Percentiles rank a stretch among this genome's conserved stretches.
These are phyloP conservation scores for Alternaria dauci DNA, from an alignment of 2,329 filamentous ascomycete genomes.

Conservation along the genomic window DNA sequence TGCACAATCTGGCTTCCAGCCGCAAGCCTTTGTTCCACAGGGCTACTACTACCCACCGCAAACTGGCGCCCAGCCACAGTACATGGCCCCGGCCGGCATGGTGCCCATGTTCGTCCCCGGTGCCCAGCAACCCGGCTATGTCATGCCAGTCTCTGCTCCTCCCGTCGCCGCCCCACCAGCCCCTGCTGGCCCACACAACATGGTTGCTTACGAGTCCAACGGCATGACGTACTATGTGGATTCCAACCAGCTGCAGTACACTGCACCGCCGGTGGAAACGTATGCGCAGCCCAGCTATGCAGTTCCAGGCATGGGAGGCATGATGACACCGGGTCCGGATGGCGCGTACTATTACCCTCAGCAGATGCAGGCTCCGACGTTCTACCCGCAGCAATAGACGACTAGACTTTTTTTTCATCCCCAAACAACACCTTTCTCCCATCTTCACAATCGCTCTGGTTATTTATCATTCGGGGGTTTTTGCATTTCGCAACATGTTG, in stretches of 20 bases:
- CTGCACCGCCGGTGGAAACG: conserved; percentile 56
- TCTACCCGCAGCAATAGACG: conserved; percentile 62
- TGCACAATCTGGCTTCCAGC: conserved; percentile 64
- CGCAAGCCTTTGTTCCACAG: conserved; percentile 49
- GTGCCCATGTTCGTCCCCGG: conserved; percentile 67
- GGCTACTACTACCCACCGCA: conserved; percentile 71
- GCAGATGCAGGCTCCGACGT: conserved; percentile 59
- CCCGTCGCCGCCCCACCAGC: conserved; percentile 46
- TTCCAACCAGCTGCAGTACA: conserved; percentile 68
- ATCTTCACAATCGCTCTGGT: neutral
- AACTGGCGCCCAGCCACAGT: conserved; percentile 47
- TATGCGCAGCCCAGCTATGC: conserved; percentile 60
- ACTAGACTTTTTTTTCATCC: neutral
- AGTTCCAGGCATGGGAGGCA: conserved; percentile 74
- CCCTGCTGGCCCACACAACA: conserved; percentile 57
- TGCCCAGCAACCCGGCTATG: conserved; percentile 59
- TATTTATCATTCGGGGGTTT: neutral
- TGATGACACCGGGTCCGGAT: conserved; percentile 72
- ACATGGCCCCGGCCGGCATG: conserved; percentile 56
- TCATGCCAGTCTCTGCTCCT: conserved; percentile 50
- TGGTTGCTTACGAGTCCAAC: conserved; percentile 85
- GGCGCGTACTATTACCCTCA: conserved; percentile 67
- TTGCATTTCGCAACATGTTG: conserved; percentile 9
- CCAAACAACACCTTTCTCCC: no score
- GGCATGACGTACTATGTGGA: conserved; percentile 98